Percentiles rank a stretch among this genome's conserved stretches.
Evolutionary conservation across 495 filamentous ascomycete genomes (phyloP).

Genomic region (Alectoria sarmentosa): DNA sequence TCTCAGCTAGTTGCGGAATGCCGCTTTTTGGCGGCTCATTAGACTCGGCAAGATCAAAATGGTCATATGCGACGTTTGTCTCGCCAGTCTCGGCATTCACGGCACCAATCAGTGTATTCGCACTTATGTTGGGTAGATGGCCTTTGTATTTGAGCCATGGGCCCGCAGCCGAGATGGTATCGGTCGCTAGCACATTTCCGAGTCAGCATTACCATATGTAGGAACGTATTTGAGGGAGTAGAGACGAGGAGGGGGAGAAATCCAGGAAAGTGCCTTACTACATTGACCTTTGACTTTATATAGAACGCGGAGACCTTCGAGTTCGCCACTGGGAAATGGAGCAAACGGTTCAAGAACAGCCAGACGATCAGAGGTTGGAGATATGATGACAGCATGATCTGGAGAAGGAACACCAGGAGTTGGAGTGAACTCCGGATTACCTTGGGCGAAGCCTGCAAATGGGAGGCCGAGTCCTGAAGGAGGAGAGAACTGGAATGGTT

Average conservation of each 20-base stretch:
- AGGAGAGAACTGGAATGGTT: constrained; percentile 76
- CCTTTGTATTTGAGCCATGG: constrained; percentile 99
- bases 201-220: too few relatives aligned
- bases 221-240: too few relatives aligned
- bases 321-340: constrained; percentile 69
- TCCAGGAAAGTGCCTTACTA: too few relatives aligned
- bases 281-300: constrained; percentile 96
- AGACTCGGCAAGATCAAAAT: constrained; percentile 28
- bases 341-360: constrained; percentile 88
- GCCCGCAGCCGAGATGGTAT: constrained; percentile 95
- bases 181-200: too few relatives aligned
- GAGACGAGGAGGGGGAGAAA: too few relatives aligned
- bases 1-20: constrained; percentile 79
- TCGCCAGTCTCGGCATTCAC: constrained; percentile 87
- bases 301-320: constrained; percentile 68
- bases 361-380: constrained; percentile 78
- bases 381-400: constrained; percentile 59
- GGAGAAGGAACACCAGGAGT: constrained; percentile 62
- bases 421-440: constrained; percentile 69
- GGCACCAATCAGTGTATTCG: constrained; percentile 93
- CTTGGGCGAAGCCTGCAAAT: constrained; percentile 65
- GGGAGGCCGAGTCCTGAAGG: constrained; percentile 76
- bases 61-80: constrained; percentile 82
- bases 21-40: constrained; percentile 31
- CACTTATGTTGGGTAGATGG: constrained; percentile 93